Evolutionary conservation across 192 early-diverging fungal species (phyloP).

Genomic region (Backusella parvicylindrica): DNA sequence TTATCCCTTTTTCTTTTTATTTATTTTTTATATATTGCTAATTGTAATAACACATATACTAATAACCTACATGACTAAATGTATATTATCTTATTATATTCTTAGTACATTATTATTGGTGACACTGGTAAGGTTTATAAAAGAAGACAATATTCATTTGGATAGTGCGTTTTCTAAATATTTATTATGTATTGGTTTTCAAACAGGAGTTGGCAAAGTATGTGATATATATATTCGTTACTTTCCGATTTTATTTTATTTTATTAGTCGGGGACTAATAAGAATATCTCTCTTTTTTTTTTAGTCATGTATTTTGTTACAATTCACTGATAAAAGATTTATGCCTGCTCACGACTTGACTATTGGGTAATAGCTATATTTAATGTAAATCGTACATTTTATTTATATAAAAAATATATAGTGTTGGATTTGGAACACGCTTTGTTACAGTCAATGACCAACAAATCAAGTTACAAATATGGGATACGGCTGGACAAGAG

Average conservation of each 20-base stretch:
- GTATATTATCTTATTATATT: background rate
- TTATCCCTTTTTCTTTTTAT: background rate
- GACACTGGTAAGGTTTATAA: slow-evolving; percentile 56
- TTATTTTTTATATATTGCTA: no score
- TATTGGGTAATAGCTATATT: slow-evolving; percentile 54
- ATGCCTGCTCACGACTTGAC: slow-evolving; percentile 80
- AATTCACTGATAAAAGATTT: slow-evolving; percentile 83
- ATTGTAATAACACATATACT: no score
- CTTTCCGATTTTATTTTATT: slow-evolving; percentile 5
- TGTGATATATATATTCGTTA: background rate
- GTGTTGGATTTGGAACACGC: slow-evolving; percentile 79
- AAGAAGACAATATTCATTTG: background rate
- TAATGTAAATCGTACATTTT: background rate
- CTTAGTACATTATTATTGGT: slow-evolving; percentile 82
- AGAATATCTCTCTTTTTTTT: background rate
- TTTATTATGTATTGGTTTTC: background rate
- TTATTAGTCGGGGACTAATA: background rate
- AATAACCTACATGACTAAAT: background rate
- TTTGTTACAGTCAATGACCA: slow-evolving; percentile 74
- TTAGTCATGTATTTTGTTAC: slow-evolving; percentile 72
- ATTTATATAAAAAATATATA: background rate
- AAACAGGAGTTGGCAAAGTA: slow-evolving; percentile 75
- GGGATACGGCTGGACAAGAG: slow-evolving; percentile 91
- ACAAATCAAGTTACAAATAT: slow-evolving; percentile 89
- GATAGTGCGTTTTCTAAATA: background rate